These are phyloP conservation scores for Trichophyton simii DNA, from an alignment of 2,329 filamentous ascomycete genomes.

Conservation along the genomic window DNA sequence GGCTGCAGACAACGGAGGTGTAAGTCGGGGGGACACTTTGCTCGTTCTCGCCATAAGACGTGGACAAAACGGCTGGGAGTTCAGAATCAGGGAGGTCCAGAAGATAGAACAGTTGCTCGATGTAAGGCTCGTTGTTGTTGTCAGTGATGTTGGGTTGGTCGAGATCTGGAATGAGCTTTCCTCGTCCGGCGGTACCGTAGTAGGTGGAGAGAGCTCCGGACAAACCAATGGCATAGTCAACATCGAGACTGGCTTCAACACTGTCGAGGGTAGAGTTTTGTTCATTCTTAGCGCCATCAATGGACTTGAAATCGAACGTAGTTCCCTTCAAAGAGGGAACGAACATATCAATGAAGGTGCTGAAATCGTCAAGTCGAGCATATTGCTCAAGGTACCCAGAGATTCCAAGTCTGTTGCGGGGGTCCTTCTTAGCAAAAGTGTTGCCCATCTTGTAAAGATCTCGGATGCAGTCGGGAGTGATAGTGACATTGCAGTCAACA, in stretches of 20 bases:
- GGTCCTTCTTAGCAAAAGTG: constrained; percentile 23
- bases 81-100: constrained; percentile 43
- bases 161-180: constrained; percentile 38
- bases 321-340: constrained; percentile 41
- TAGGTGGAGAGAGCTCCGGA: constrained; percentile 42
- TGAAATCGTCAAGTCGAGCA: constrained; percentile 43
- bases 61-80: constrained; percentile 52
- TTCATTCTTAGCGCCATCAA: constrained; percentile 44
- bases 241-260: constrained; percentile 51
- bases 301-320: constrained; percentile 45
- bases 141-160: constrained; percentile 27
- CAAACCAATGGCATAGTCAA: constrained; percentile 48
- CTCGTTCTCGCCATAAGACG: constrained; percentile 60
- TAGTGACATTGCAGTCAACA: constrained; percentile 26
- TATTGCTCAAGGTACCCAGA: constrained; percentile 42
- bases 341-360: constrained; percentile 43
- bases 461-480: constrained; percentile 40
- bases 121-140: constrained; percentile 53
- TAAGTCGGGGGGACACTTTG: constrained; percentile 48
- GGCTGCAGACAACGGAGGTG: constrained; percentile 48
- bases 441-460: constrained; percentile 37
- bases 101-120: constrained; percentile 51
- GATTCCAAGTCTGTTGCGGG: constrained; percentile 32
- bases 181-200: constrained; percentile 48
- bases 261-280: constrained; percentile 37